Evolutionary conservation across 441 rosid species (phyloP).

Genomic region (Gossypium gossypioides): DNA sequence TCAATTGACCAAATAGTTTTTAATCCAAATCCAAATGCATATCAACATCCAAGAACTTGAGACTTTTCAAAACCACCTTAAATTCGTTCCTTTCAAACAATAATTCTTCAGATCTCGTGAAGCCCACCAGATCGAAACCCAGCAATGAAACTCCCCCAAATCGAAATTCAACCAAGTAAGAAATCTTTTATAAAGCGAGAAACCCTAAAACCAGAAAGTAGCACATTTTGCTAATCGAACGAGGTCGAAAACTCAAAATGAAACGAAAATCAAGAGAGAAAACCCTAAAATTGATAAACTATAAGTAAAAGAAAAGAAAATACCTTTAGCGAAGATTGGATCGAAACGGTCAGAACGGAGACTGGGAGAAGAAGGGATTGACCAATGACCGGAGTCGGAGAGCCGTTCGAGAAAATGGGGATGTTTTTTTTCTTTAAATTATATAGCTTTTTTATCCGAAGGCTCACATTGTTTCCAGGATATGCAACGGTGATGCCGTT

Average conservation of each 20-base stretch:
- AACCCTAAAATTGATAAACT: not conserved
- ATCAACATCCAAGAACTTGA: no score
- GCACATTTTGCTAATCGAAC: not conserved
- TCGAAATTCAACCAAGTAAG: not conserved
- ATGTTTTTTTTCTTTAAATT: not conserved
- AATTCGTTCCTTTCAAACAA: not conserved
- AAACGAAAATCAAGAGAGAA: not conserved
- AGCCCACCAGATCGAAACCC: not conserved
- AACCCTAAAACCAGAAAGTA: not conserved
- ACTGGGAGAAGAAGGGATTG: not conserved
- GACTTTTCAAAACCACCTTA: not conserved
- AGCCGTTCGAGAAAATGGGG: not conserved
- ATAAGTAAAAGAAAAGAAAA: not conserved
- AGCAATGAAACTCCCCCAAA: not conserved
- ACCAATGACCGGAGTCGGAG: not conserved
- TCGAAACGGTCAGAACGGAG: not conserved
- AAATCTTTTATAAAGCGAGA: not conserved
- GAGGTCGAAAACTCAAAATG: not conserved
- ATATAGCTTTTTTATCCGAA: not conserved
- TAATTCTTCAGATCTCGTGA: not conserved
- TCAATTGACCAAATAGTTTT: no score
- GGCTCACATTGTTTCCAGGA: not conserved
- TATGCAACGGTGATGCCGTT: not conserved
- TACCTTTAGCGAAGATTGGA: not conserved
- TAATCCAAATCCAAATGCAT: no score